Base-by-base conservation (phyloP, 139 green algal genomes). In the Edaphochlamys debaryana region DNA sequence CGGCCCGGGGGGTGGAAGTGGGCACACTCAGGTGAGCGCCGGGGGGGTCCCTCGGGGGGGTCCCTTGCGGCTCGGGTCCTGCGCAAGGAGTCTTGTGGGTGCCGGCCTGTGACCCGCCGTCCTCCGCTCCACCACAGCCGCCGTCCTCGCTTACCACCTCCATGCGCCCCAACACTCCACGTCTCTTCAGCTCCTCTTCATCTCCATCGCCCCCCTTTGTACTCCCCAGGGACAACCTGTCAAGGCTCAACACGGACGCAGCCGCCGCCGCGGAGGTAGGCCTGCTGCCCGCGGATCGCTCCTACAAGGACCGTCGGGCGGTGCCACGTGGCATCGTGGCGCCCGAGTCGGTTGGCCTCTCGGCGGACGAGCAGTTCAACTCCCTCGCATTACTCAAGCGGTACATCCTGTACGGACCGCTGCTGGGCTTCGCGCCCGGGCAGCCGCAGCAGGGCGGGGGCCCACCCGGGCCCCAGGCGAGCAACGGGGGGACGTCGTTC, bases 331-430 rank as follows among this genome's bases (percentile, higher is more conserved):
- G 80, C 69, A 32, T 77, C 22, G 30, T 80, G n/a, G 84, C 76
- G 23, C 75, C 84, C 34, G 84, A 88, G 60, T 70, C 76, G 38
- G 68, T 82, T 38, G 84, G 84, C 42, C 69, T 88, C 60, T 50
- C 76, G 32, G 58, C 64, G 13, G 84, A 88, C 62, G 84, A 88
- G 34, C 50, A 45, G 22, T 88, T 83, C 67, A 85, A 84, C 54
- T 66, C 60, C 76, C 41, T 88, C 30, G 68, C 72, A 0, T 34
- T 88, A 29, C 76, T 88, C 13, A 88, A 88, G 56, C 77, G 84
- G 4, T 83, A 83, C 77, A 69, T 83, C 42, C 34, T 83, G 64
- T 83, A 83, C 64, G 77, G 77, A 4, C 77, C 77, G 25, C 15
- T 75, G 45, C 77, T 83, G 23, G 77, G 77, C 8, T 71, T 83